These are phyloP conservation scores for Geotrichum restrictum DNA, from an alignment of 1,139 yeast genomes.

Conservation along the genomic window DNA sequence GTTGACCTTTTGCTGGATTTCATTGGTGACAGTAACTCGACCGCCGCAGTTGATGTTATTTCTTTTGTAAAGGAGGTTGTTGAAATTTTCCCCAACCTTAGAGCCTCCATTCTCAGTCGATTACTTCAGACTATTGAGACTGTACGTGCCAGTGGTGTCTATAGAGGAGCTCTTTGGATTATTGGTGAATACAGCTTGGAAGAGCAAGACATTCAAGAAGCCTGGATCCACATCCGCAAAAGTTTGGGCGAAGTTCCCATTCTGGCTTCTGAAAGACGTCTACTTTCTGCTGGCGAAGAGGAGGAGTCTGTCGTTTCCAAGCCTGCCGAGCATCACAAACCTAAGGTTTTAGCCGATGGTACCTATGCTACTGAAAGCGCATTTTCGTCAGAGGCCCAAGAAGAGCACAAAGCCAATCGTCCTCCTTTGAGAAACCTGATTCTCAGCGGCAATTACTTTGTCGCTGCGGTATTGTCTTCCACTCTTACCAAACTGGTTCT, in stretches of 20 bases:
- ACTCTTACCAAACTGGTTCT: conserved; percentile 85
- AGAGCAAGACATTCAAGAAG: conserved; percentile 67
- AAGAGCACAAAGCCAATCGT: conserved; percentile 38
- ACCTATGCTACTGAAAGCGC: conserved; percentile 97
- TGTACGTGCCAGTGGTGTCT: conserved; percentile 83
- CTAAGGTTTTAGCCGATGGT: conserved; percentile 92
- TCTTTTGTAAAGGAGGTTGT: conserved; percentile 89
- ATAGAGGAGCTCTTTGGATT: conserved; percentile 93
- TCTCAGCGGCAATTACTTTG: conserved; percentile 83
- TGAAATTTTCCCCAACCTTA: conserved; percentile 81
- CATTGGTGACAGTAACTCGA: conserved; percentile 74
- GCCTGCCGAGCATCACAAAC: conserved; percentile 49
- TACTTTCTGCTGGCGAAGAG: conserved; percentile 39
- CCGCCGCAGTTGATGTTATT: conserved; percentile 87
- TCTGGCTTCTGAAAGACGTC: conserved; percentile 63
- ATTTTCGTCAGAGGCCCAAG: conserved; percentile 45
- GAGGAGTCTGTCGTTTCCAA: conserved; percentile 35
- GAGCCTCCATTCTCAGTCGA: conserved; percentile 61
- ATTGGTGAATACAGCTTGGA: conserved; percentile 85
- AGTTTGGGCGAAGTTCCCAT: conserved; percentile 92
- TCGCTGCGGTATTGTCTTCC: conserved; percentile 82
- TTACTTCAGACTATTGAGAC: conserved; percentile 60
- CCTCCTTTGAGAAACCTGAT: conserved; percentile 82
- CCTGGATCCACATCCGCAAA: conserved; percentile 83
- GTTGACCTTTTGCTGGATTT: conserved; percentile 85